A percentile compares a stretch with the other conserved stretches of the same genome.
These are phyloP conservation scores for Graphilbum sp. DNA, from an alignment of 2,329 filamentous ascomycete genomes.

Conservation along the genomic window DNA sequence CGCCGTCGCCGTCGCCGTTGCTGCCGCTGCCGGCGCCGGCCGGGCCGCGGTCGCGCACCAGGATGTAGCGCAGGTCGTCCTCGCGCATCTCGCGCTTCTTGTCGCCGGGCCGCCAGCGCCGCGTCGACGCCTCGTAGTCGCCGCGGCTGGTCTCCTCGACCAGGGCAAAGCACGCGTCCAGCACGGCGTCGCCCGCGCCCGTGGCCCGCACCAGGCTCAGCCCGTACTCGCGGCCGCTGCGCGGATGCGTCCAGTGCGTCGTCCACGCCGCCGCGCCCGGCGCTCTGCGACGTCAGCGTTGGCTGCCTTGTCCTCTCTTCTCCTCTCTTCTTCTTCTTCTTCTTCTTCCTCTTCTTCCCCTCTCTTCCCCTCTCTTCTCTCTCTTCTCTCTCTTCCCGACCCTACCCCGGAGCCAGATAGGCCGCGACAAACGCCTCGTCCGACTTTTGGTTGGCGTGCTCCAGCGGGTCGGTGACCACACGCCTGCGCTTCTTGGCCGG, in stretches of 20 bases:
- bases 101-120: constrained; percentile 43
- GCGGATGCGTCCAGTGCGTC: constrained; percentile 33
- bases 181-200: constrained; percentile 24
- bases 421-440: constrained; percentile 31
- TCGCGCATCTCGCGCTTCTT: constrained; percentile 56
- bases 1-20: constrained; percentile 7
- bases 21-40: background rate
- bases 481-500: constrained; percentile 5
- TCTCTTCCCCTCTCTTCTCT: too few species aligned
- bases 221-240: constrained; percentile 21
- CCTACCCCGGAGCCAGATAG: constrained; percentile 31
- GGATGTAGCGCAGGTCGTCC: constrained; percentile 49
- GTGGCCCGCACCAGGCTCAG: constrained; percentile 26
- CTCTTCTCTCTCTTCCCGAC: too few species aligned
- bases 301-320: background rate
- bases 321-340: background rate
- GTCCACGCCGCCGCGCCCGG: constrained; percentile 11
- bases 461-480: constrained; percentile 21
- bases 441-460: constrained; percentile 28
- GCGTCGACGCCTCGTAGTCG: constrained; percentile 46
- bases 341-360: too few species aligned
- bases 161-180: constrained; percentile 36
- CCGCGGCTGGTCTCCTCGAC: constrained; percentile 46
- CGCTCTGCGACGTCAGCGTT: too few species aligned
- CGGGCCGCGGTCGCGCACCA: constrained; percentile 23